Conservation (phyloP, 208 protist species). For the Sergeia podlipaevii region DNA sequence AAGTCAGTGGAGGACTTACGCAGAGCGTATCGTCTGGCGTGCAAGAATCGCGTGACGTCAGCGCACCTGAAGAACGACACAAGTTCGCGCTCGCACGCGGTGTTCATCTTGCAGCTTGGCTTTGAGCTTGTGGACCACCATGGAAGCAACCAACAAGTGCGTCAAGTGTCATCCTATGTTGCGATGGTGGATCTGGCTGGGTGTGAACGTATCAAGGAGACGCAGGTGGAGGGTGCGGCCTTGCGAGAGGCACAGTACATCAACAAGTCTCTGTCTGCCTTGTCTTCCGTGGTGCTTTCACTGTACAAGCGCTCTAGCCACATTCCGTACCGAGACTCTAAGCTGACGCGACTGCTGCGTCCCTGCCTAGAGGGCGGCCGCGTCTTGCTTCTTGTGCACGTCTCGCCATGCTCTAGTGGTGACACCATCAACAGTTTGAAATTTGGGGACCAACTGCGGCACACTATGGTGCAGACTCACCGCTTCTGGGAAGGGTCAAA, state of each 20-base stretch:
- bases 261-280: slow-evolving; percentile 87
- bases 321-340: slow-evolving; percentile 92
- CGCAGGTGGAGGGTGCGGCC: slow-evolving; percentile 71
- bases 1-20: slow-evolving; percentile 59
- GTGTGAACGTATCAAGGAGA: slow-evolving; percentile 93
- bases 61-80: slow-evolving; percentile 64
- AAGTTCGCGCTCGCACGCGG: slow-evolving; percentile 84
- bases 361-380: slow-evolving; percentile 79
- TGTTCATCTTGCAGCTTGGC: slow-evolving; percentile 81
- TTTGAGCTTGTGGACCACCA: slow-evolving; percentile 41
- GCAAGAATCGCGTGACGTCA: slow-evolving; percentile 75
- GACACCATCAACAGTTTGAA: slow-evolving; percentile 70
- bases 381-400: slow-evolving; percentile 80
- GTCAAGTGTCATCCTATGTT: slow-evolving; percentile 66
- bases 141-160: slow-evolving; percentile 3
- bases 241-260: slow-evolving; percentile 90
- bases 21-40: slow-evolving; percentile 53
- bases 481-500: slow-evolving; percentile 33
- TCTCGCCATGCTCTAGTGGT: slow-evolving; percentile 60
- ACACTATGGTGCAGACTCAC: slow-evolving; percentile 68
- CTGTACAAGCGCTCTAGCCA: slow-evolving; percentile 67
- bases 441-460: slow-evolving; percentile 83
- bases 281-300: slow-evolving; percentile 81
- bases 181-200: slow-evolving; percentile 97
- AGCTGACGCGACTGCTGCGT: slow-evolving; percentile 87